Percentiles rank a stretch among this genome's conserved stretches.
phyloP scores from a whole-genome alignment of 495 filamentous ascomycete genomes.

The Sporormia fimetaria region DNA sequence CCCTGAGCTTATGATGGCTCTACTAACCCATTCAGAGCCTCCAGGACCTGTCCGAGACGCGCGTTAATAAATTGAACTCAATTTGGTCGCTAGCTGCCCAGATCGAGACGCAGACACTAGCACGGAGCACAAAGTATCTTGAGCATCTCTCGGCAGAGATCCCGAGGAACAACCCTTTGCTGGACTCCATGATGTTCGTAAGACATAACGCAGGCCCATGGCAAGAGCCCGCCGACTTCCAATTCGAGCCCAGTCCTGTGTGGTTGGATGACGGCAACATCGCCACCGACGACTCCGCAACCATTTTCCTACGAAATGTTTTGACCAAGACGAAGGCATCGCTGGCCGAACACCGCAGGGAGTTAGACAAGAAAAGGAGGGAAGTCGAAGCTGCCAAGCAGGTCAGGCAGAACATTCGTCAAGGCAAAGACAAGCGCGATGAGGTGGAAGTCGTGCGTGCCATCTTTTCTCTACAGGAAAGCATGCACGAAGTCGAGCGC shows the following conservation, averaged over 20 bases:
- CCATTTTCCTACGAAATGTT: constrained; percentile 82
- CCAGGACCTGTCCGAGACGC: constrained; percentile 85
- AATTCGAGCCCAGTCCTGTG: constrained; percentile 88
- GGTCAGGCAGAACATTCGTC: constrained; percentile 59
- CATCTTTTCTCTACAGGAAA: constrained; percentile 70
- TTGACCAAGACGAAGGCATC: constrained; percentile 80
- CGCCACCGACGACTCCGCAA: constrained; percentile 69
- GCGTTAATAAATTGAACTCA: constrained; percentile 67
- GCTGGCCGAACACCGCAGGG: constrained; percentile 62
- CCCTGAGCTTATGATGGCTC: constrained; percentile 6
- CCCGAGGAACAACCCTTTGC: constrained; percentile 69
- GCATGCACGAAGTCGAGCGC: constrained; percentile 74
- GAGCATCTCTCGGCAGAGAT: constrained; percentile 67
- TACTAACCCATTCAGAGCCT: constrained; percentile 40
- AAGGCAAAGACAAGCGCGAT: constrained; percentile 73
- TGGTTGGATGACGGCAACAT: constrained; percentile 92
- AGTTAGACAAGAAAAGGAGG: constrained; percentile 69
- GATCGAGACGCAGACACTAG: constrained; percentile 64
- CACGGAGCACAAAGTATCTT: constrained; percentile 58
- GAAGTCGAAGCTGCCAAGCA: constrained; percentile 69
- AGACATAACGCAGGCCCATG: constrained; percentile 74
- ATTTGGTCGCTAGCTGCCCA: constrained; percentile 71
- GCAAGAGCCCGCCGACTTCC: constrained; percentile 70
- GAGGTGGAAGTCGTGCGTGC: constrained; percentile 67
- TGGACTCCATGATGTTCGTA: constrained; percentile 96